Percentiles rank a stretch among this genome's conserved stretches.
Conservation (phyloP, 768 basidiomycete genomes). For the Russula compacta region DNA sequence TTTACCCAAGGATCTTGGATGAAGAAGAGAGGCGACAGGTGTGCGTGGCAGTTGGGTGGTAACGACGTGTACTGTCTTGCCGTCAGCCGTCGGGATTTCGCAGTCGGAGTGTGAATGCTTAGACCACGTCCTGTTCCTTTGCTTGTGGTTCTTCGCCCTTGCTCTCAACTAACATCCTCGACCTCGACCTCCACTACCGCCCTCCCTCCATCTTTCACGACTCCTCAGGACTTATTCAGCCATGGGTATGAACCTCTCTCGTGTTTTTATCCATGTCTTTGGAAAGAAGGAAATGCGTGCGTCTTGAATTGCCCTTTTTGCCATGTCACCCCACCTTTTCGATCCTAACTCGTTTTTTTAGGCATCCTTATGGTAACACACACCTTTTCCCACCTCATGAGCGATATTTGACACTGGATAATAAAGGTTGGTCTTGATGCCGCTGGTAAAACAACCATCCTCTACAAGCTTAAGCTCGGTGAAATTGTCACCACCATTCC, state of each 20-base stretch:
- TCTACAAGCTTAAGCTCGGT: constrained; percentile 99
- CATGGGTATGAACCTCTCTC: constrained; percentile 77
- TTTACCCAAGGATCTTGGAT: too few species aligned
- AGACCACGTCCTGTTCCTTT: not conserved
- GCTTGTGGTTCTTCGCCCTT: not conserved
- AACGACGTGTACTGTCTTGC: too few species aligned
- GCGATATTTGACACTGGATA: not conserved
- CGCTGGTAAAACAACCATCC: constrained; percentile 96
- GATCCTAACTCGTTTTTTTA: constrained; percentile 31
- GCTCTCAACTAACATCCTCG: constrained; percentile 14
- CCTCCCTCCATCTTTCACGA: not conserved
- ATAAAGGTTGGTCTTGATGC: constrained; percentile 95
- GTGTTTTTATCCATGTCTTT: constrained; percentile 74
- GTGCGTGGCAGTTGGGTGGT: not conserved
- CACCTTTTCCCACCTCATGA: not conserved
- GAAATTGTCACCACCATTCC: constrained; percentile 99
- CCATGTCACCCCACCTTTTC: constrained; percentile 21
- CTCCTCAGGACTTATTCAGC: not conserved
- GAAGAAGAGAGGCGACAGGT: too few species aligned
- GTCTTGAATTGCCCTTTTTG: constrained; percentile 31
- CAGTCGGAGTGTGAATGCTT: constrained; percentile 10
- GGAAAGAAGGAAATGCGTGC: constrained; percentile 99
- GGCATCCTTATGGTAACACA: constrained; percentile 86
- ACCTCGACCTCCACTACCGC: not conserved
- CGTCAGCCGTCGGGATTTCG: constrained; percentile 1